A percentile compares a stretch with the other conserved stretches of the same genome.
Conservation (phyloP, 345 rosid genomes). For the Dovyalis caffra region DNA sequence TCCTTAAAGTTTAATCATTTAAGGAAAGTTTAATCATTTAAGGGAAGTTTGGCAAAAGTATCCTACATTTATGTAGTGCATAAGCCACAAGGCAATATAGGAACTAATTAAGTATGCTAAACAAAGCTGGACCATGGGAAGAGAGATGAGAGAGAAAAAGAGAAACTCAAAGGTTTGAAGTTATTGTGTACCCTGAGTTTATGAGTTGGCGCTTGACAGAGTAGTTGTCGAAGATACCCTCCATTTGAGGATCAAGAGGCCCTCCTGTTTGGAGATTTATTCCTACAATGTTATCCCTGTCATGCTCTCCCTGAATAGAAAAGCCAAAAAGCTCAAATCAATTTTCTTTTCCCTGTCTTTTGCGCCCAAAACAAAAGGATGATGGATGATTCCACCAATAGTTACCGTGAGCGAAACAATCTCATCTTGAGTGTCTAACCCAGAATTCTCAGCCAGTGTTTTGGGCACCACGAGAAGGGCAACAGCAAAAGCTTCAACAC, state of each 20-base stretch:
- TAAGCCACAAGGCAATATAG: neutral
- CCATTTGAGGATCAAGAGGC: conserved; percentile 82
- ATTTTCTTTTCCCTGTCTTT: neutral
- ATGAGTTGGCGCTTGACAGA: conserved; percentile 91
- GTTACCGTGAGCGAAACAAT: conserved; percentile 78
- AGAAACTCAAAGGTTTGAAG: neutral
- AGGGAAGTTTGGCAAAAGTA: neutral
- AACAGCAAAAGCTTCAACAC: conserved; percentile 95
- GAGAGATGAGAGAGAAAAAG: no score
- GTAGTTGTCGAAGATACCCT: conserved; percentile 93
- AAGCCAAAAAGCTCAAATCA: conserved; percentile 4
- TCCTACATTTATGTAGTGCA: neutral
- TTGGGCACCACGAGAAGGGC: conserved; percentile 96
- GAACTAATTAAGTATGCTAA: no score
- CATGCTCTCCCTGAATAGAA: conserved; percentile 79
- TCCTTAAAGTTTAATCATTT: neutral
- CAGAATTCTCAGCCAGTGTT: conserved; percentile 94
- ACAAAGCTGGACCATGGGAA: neutral
- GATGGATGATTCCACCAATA: neutral
- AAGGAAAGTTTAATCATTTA: no score
- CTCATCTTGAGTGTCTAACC: conserved; percentile 95
- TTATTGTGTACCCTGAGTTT: conserved; percentile 66
- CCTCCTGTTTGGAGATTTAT: conserved; percentile 80
- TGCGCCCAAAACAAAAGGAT: no score
- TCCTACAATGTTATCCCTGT: conserved; percentile 85